A percentile compares a stretch with the other conserved stretches of the same genome.
Evolutionary conservation across 129 eudicot genomes (phyloP).

Genomic region (Artemisia argyi): DNA sequence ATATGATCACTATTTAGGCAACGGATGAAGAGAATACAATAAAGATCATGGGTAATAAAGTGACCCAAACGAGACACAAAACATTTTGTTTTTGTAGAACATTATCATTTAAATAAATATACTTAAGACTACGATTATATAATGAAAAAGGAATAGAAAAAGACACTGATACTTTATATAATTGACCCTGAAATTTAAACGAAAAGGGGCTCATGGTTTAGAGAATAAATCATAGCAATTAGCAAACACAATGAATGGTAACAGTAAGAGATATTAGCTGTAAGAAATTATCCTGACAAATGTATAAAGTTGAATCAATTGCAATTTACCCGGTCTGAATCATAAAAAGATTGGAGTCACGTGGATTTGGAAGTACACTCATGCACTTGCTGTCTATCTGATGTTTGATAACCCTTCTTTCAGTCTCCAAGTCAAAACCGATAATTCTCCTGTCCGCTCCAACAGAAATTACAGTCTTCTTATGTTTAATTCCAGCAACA

Average conservation of each 20-base stretch:
- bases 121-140: too few species aligned
- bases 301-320: not conserved
- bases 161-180: too few species aligned
- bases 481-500: constrained; percentile 88
- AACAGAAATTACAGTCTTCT: constrained; percentile 68
- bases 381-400: constrained; percentile 92
- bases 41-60: too few species aligned
- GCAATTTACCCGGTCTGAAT: constrained; percentile 80
- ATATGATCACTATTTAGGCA: too few species aligned
- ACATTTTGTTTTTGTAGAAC: too few species aligned
- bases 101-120: too few species aligned
- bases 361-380: constrained; percentile 92
- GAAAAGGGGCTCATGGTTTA: not conserved
- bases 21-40: too few species aligned
- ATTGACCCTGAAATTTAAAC: too few species aligned
- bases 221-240: not conserved
- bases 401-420: constrained; percentile 78
- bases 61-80: too few species aligned
- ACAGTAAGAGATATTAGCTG: too few species aligned
- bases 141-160: too few species aligned
- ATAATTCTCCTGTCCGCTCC: constrained; percentile 86
- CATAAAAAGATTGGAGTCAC: constrained; percentile 94
- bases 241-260: not conserved
- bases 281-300: not conserved
- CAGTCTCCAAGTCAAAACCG: constrained; percentile 66